Conservation (phyloP, 208 protist species). For the Leishmania braziliensis region DNA sequence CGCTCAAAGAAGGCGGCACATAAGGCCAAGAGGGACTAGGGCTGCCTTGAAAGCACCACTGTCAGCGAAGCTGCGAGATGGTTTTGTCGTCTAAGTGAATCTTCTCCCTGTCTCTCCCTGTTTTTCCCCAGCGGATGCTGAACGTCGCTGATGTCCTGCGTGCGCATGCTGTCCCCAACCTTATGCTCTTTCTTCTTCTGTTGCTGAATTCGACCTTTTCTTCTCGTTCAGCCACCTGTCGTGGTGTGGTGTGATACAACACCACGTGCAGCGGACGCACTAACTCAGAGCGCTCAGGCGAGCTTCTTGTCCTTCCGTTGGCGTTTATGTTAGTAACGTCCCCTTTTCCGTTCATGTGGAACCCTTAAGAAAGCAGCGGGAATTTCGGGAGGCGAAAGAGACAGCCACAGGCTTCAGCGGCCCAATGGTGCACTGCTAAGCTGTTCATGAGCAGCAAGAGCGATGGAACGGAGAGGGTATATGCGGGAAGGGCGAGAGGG, state of each 20-base stretch:
- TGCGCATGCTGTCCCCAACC: not conserved
- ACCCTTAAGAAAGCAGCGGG: not conserved
- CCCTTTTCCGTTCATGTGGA: not conserved
- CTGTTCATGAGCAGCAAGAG: not conserved
- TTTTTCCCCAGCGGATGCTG: not conserved
- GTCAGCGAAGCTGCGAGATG: not conserved
- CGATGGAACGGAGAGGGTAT: not conserved
- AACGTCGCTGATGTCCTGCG: not conserved
- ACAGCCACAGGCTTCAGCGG: not conserved
- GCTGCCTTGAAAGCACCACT: not conserved
- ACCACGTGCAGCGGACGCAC: not conserved
- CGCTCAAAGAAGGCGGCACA: constrained; percentile 25
- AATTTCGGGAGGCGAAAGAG: not conserved
- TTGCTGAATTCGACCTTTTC: not conserved
- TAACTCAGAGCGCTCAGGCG: too few relatives aligned
- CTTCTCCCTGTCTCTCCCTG: not conserved
- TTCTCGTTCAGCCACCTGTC: not conserved
- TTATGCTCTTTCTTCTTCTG: not conserved
- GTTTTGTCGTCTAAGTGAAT: constrained; percentile 1
- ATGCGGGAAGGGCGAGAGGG: not conserved
- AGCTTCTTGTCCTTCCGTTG: not conserved
- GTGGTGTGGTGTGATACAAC: not conserved
- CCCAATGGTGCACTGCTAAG: not conserved
- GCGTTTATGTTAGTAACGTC: not conserved
- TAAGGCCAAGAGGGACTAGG: constrained; percentile 47